Conservation (phyloP, 306 rosid genomes). For the Quercus agrifolia region DNA sequence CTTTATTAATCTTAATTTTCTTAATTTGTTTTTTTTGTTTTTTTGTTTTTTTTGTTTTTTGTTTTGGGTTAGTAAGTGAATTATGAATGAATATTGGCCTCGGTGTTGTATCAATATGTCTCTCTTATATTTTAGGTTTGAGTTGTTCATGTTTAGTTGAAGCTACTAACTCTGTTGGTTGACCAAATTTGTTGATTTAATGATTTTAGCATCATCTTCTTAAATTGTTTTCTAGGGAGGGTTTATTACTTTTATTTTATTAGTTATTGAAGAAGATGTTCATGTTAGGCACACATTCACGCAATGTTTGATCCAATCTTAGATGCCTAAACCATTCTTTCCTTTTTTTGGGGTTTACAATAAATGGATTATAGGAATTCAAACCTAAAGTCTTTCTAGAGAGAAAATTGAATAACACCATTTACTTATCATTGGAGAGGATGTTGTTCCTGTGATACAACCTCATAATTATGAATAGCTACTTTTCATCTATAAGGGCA, state of each 20-base stretch:
- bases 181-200: conserved; percentile 35
- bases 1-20: conserved; percentile 6
- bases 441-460: too few relatives aligned
- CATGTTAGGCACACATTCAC: too few relatives aligned
- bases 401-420: too few relatives aligned
- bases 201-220: neutral
- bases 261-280: neutral
- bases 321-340: neutral
- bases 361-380: too few relatives aligned
- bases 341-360: neutral
- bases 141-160: conserved; percentile 21
- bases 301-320: neutral
- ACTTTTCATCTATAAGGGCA: too few relatives aligned
- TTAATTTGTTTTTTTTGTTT: conserved; percentile 1
- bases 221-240: neutral
- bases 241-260: neutral
- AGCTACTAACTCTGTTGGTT: neutral
- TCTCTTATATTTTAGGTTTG: conserved; percentile 5
- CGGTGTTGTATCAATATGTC: neutral
- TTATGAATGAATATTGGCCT: neutral
- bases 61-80: too few relatives aligned
- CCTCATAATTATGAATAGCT: too few relatives aligned
- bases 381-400: too few relatives aligned
- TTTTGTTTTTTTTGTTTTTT: too few relatives aligned
- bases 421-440: too few relatives aligned